Percentiles rank a stretch among this genome's conserved stretches.
Conservation (phyloP, 78 protist species). For the Goniomonas avonlea region DNA sequence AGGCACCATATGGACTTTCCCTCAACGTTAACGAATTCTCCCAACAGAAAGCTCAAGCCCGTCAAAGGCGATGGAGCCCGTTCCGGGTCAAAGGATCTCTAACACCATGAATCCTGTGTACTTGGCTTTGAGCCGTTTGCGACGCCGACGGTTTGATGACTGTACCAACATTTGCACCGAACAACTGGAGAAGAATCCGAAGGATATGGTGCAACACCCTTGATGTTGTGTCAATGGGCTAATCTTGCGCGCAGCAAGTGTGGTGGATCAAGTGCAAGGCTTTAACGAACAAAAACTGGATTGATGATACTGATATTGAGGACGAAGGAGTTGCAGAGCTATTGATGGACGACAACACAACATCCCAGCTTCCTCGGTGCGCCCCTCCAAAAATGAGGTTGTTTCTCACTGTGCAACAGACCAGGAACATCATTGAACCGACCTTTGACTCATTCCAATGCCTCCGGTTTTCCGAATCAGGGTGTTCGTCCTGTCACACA, state of each 20-base stretch:
- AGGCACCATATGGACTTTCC: too few species aligned
- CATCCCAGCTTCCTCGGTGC: slow-evolving; percentile 31
- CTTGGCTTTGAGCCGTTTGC: neutral
- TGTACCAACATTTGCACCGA: neutral
- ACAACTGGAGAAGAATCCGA: slow-evolving; percentile 8
- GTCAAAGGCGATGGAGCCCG: too few species aligned
- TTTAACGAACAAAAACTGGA: slow-evolving; percentile 10
- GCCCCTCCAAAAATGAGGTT: too few species aligned
- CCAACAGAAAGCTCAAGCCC: too few species aligned
- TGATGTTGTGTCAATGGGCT: neutral
- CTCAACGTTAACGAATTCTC: too few species aligned
- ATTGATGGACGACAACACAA: slow-evolving; percentile 55
- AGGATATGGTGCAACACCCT: neutral
- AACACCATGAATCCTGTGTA: slow-evolving; percentile 27
- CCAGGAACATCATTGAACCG: slow-evolving; percentile 12
- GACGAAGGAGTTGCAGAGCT: slow-evolving; percentile 58
- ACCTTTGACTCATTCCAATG: neutral
- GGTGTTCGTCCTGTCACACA: slow-evolving; percentile 51
- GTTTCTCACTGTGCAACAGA: neutral
- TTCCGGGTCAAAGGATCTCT: too few species aligned
- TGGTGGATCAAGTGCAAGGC: slow-evolving; percentile 47
- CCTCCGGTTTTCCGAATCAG: neutral
- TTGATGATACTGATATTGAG: slow-evolving; percentile 60
- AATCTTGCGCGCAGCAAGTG: slow-evolving; percentile 21
- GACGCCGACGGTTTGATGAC: slow-evolving; percentile 8